Evolutionary conservation across 495 filamentous ascomycete genomes (phyloP).

Genomic region (Xanthoparmelia taractica): DNA sequence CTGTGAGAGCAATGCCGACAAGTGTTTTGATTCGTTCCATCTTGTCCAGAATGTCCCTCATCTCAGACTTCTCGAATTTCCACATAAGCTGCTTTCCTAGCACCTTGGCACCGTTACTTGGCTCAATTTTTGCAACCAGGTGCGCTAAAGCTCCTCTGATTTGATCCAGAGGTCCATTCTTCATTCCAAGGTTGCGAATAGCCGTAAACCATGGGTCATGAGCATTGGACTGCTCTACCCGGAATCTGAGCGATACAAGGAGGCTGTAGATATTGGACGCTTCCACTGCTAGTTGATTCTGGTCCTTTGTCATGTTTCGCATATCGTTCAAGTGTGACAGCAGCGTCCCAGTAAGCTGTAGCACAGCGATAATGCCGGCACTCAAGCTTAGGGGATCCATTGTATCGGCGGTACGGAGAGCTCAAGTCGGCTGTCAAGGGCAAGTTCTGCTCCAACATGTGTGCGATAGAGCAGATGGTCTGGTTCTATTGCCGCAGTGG

Average conservation of each 20-base stretch:
- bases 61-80: neutral
- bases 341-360: slow-evolving; percentile 27
- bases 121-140: neutral
- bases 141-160: neutral
- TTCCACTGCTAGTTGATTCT: neutral
- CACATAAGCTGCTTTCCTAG: neutral
- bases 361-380: slow-evolving; percentile 30
- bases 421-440: neutral
- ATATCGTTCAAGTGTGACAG: slow-evolving; percentile 5
- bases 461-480: neutral
- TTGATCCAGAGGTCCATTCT: slow-evolving; percentile 10
- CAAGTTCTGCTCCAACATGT: neutral
- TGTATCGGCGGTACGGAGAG: neutral
- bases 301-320: neutral
- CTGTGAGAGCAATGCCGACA: neutral
- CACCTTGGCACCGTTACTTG: neutral
- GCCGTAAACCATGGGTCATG: slow-evolving; percentile 1
- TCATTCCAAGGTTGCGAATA: neutral
- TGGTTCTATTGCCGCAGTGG: too few species aligned
- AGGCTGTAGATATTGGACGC: neutral
- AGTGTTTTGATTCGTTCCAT: slow-evolving; percentile 8
- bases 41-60: neutral
- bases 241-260: neutral
- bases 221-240: neutral
- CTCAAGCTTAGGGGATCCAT: slow-evolving; percentile 19